phyloP scores from a whole-genome alignment of 225 moss, liverwort and hornwort genomes.

The Sphagnum tenellum region DNA sequence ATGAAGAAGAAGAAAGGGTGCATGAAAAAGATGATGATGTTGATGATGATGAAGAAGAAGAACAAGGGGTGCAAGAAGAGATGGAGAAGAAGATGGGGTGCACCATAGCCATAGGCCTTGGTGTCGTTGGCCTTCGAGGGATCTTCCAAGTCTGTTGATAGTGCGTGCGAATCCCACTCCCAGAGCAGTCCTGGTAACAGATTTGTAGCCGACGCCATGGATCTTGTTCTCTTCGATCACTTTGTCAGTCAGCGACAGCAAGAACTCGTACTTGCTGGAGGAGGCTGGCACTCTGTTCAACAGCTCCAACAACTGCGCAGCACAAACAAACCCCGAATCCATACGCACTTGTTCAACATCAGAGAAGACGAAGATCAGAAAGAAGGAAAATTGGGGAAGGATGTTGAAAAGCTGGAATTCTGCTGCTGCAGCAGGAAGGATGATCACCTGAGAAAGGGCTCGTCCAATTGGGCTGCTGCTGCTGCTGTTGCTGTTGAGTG shows the following conservation, averaged over 20 bases:
- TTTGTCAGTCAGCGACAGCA: constrained; percentile 55
- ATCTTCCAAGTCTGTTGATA: constrained; percentile 40
- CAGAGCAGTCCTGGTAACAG: constrained; percentile 50
- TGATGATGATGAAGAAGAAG: no score
- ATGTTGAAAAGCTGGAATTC: neutral
- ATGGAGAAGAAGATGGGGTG: neutral
- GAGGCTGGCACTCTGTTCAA: constrained; percentile 71
- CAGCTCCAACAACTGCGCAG: constrained; percentile 42
- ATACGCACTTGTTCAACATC: neutral
- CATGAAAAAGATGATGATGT: no score
- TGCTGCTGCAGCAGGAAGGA: neutral
- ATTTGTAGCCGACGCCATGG: constrained; percentile 49
- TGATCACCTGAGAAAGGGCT: constrained; percentile 48
- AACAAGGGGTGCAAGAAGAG: no score
- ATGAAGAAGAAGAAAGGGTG: no score
- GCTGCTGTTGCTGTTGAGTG: neutral
- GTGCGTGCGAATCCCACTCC: constrained; percentile 62
- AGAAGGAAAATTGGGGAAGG: no score
- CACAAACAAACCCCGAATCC: neutral
- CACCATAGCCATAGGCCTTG: constrained; percentile 28
- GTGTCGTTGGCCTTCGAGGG: constrained; percentile 31
- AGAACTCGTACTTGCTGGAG: constrained; percentile 64
- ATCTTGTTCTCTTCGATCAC: constrained; percentile 57
- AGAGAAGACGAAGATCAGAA: no score
- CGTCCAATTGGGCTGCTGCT: constrained; percentile 40